These are phyloP conservation scores for Alternaria solani DNA, from an alignment of 2,329 filamentous ascomycete species.

Conservation along the genomic window DNA sequence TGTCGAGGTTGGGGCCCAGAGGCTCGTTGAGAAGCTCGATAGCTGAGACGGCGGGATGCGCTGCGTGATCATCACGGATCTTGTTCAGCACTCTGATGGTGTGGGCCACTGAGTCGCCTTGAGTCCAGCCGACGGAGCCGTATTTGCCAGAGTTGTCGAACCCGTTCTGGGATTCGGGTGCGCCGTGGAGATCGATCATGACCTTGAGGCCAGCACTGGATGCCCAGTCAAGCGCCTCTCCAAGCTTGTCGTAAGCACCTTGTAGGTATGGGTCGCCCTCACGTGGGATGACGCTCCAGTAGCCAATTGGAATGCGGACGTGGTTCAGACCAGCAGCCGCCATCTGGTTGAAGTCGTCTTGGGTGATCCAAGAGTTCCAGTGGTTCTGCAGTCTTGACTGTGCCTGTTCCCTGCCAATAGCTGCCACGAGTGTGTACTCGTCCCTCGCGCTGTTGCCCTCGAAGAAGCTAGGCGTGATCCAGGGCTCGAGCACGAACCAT, in stretches of 20 bases:
- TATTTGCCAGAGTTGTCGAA: slow-evolving; percentile 71
- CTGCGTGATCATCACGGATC: slow-evolving; percentile 56
- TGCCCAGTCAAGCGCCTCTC: slow-evolving; percentile 67
- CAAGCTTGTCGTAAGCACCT: slow-evolving; percentile 66
- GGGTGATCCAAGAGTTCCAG: slow-evolving; percentile 67
- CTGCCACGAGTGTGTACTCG: slow-evolving; percentile 63
- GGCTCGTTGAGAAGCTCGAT: slow-evolving; percentile 61
- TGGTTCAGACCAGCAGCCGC: slow-evolving; percentile 67
- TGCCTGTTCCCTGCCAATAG: slow-evolving; percentile 60
- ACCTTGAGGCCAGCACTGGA: slow-evolving; percentile 66
- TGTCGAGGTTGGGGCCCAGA: slow-evolving; percentile 53
- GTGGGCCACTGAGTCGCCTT: slow-evolving; percentile 53
- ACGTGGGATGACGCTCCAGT: slow-evolving; percentile 66
- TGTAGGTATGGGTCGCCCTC: slow-evolving; percentile 68
- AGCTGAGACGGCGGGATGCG: slow-evolving; percentile 55
- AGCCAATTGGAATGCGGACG: slow-evolving; percentile 71
- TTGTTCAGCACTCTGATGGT: slow-evolving; percentile 56
- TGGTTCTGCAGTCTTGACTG: slow-evolving; percentile 60
- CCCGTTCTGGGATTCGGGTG: slow-evolving; percentile 70
- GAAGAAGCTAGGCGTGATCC: slow-evolving; percentile 70
- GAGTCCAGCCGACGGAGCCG: slow-evolving; percentile 56
- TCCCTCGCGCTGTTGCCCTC: slow-evolving; percentile 63
- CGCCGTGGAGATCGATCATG: slow-evolving; percentile 73
- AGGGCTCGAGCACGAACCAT: slow-evolving; percentile 70
- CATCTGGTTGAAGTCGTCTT: slow-evolving; percentile 65